phyloP scores from a whole-genome alignment of 176 grass and related monocot species.

The Hordeum vulgare region DNA sequence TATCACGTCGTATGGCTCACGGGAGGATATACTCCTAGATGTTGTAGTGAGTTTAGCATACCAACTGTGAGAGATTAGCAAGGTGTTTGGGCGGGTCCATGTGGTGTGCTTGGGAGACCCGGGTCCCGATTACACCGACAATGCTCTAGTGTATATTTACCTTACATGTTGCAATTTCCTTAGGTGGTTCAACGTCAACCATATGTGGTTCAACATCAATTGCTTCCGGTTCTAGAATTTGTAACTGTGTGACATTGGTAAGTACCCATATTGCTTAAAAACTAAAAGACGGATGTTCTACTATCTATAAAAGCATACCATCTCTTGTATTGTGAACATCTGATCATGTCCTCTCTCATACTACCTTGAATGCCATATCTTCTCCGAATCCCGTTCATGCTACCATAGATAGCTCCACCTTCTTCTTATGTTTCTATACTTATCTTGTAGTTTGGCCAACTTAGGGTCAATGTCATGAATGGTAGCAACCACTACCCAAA shows the following conservation, averaged over 20 bases:
- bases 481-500: too few species aligned
- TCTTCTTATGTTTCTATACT: slow-evolving; percentile 74
- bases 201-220: slow-evolving; percentile 34
- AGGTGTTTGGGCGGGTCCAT: too few species aligned
- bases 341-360: slow-evolving; percentile 35
- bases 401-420: slow-evolving; percentile 45
- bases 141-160: not conserved
- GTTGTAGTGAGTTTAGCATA: too few species aligned
- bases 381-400: slow-evolving; percentile 26
- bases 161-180: slow-evolving; percentile 39
- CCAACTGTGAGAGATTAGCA: too few species aligned
- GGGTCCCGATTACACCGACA: too few species aligned
- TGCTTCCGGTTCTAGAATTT: slow-evolving; percentile 41
- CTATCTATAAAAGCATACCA: slow-evolving; percentile 30
- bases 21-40: too few species aligned
- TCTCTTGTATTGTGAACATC: slow-evolving; percentile 25
- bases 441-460: slow-evolving; percentile 59
- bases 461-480: too few species aligned
- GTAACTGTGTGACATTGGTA: slow-evolving; percentile 2
- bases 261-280: not conserved
- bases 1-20: too few species aligned
- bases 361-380: slow-evolving; percentile 15
- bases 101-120: too few species aligned
- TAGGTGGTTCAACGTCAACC: slow-evolving; percentile 30
- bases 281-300: not conserved